Evolutionary conservation across 345 rosid species (phyloP), one percentile per base, ranked within the genome.

Genomic region (Corchorus olitorius): DNA sequence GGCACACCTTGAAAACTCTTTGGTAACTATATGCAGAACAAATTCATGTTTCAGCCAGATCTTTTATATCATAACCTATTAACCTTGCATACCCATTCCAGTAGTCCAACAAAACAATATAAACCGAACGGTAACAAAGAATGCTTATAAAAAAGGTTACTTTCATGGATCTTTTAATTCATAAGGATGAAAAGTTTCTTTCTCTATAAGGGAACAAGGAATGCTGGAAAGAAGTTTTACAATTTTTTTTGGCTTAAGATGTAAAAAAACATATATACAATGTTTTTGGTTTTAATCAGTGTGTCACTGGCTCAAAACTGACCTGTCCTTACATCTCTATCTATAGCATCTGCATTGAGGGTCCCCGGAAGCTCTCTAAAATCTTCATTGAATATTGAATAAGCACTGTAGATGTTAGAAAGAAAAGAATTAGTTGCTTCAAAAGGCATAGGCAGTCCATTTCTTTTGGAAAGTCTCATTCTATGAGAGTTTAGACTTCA

Each of bases 361-460:
- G 97, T 94, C 59, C 98, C 97, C 0, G 97, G 96, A 82, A 94
- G 96, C 93, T 92, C 98, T 87, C 94, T 88, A 65, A 94, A 94
- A 82, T 88, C 97, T 75, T 92, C 94, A 49, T 90, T 92, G 88
- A 92, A 94, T 82, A 94, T 94, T 20, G 94, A 94, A 85, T 94
- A 92, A 43, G 98, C 98, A 39, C 97, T 88, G 92, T 81, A 79
- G 16, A 17, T 52, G 17, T 78, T 4, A 37, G 45, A 59, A 65
- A 54, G 43, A 41, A 69, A 66, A 72, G 8, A 14, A 20, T 35
- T 52, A 72, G 74, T 39, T 55, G 3, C 43, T 9, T 20, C 35
- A 27, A 15, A n/a, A 49, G 33, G 33, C 45, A 41, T 3, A 27
- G 16, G 15, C 22, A 49, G 56, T 69, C 33, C 45, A 69, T 63